These are phyloP conservation scores for Chamaecrista fasciculata DNA, from an alignment of 306 rosid genomes.

Conservation along the genomic window DNA sequence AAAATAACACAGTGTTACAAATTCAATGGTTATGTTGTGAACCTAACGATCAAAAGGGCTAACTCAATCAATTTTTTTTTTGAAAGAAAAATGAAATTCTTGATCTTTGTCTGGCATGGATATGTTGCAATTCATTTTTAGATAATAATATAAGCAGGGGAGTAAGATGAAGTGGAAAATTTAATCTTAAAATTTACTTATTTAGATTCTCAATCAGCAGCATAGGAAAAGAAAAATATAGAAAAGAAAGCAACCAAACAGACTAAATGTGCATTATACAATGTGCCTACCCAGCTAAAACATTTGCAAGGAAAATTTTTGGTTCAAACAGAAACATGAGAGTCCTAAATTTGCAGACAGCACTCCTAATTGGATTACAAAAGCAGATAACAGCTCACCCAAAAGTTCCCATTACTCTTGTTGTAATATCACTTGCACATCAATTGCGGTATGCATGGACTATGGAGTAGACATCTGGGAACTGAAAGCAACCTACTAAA, in stretches of 20 bases:
- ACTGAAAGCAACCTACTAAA: neutral
- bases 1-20: slow-evolving; percentile 21
- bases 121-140: too few relatives aligned
- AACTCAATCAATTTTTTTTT: neutral
- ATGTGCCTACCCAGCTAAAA: too few relatives aligned
- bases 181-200: neutral
- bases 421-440: too few relatives aligned
- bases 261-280: neutral
- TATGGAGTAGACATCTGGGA: slow-evolving; percentile 5
- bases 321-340: slow-evolving; percentile 21
- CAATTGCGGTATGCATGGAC: too few relatives aligned
- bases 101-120: neutral
- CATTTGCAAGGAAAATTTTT: too few relatives aligned
- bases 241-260: neutral
- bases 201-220: neutral
- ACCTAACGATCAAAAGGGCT: neutral
- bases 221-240: too few relatives aligned
- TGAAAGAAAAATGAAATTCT: neutral
- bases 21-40: neutral
- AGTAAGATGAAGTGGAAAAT: neutral
- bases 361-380: neutral
- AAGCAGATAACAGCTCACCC: slow-evolving; percentile 60
- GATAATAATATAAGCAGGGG: neutral
- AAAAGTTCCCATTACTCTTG: slow-evolving; percentile 97
- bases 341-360: slow-evolving; percentile 14